Evolutionary conservation across 1,284 basidiomycete genomes (phyloP), one percentile per base, ranked within the genome.

Genomic region (Pholiota adiposa): DNA sequence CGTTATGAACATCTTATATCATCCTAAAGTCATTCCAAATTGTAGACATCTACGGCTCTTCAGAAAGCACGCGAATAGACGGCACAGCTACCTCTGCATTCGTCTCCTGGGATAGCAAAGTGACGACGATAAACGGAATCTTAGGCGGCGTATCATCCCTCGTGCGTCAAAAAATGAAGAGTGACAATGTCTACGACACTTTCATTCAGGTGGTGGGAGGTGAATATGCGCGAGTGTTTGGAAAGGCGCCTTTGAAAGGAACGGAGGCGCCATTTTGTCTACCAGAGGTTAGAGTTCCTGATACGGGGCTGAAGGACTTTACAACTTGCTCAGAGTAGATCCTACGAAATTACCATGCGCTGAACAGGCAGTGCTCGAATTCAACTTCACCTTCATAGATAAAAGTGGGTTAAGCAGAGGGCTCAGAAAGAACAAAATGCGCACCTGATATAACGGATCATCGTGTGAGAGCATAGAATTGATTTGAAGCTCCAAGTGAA

Each of bases 51-150:
- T 66, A 68, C 25, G 65, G 66, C 34, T 66, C 65, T 3, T 66
- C 66, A 3, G 66, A 68, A 56, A 65, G 63, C 25, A 66, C 65
- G 2, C 61, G 66, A 4, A 62, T 61, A 19, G 66, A 68, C 38
- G 66, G 66, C 11, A 65, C 58, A 1, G 65, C 66, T 18, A 63
- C 63, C 19, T 68, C 66, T 0, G 61, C 66, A 1, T 68, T 68
- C 29, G 66, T 68, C 16, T 65, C 65, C 0, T 68, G 66, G 66
- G 66, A 68, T 50, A 65, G 65, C 46, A 68, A 68, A 36, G 49
- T 65, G 23, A 66, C 66, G 4, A 68, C 66, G 2, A 54, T 68
- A 19, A 65, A 65, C 56, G 66, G 65, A 2, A 58, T 68, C 2
- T 60, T 67, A n/a, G 66, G 66, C 5, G 66, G 66, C n/a, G 54